Conservation (phyloP, 306 rosid species). For the Alnus glutinosa region DNA sequence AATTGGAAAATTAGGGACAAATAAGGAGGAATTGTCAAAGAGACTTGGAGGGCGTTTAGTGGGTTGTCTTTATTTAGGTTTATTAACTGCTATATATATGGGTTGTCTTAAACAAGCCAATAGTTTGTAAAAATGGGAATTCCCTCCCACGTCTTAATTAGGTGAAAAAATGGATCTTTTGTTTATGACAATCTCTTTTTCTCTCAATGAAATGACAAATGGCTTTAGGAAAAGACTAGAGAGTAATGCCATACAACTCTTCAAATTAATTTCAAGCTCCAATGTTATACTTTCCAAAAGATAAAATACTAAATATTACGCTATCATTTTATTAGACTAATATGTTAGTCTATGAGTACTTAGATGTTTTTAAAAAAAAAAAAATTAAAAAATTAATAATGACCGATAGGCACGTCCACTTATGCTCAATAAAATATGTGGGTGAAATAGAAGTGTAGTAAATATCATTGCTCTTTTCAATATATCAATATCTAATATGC, state of each 20-base stretch:
- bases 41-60: constrained; percentile 26
- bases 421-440: too few relatives aligned
- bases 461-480: too few relatives aligned
- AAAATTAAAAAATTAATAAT: too few relatives aligned
- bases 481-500: too few relatives aligned
- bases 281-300: neutral
- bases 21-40: neutral
- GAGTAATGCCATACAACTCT: constrained; percentile 1
- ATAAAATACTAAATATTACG: too few relatives aligned
- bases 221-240: neutral
- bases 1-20: too few relatives aligned
- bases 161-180: constrained; percentile 39
- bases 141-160: constrained; percentile 29
- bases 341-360: too few relatives aligned
- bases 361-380: too few relatives aligned
- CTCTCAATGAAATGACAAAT: neutral
- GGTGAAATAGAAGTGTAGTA: too few relatives aligned
- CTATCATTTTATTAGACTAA: too few relatives aligned
- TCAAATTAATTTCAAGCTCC: neutral
- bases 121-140: neutral
- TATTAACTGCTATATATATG: constrained; percentile 11
- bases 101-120: constrained; percentile 34
- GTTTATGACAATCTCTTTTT: constrained; percentile 29
- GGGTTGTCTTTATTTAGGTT: constrained; percentile 30
- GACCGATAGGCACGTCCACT: too few relatives aligned